These are phyloP conservation scores for Capsicum baccatum DNA, from an alignment of 257 asterid species.

Conservation along the genomic window DNA sequence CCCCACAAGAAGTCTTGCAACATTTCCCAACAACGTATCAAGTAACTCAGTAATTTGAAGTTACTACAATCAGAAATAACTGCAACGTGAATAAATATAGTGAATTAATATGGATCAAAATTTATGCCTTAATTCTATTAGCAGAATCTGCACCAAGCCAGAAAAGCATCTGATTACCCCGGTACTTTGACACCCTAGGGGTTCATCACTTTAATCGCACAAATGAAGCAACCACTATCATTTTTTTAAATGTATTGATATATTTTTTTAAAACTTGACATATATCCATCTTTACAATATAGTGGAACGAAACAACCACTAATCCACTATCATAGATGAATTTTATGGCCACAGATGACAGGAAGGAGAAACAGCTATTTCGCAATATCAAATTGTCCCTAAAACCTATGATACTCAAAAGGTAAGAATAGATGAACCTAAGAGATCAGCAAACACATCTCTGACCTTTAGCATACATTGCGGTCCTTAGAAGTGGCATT, in stretches of 20 bases:
- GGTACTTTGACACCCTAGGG: neutral
- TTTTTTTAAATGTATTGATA: neutral
- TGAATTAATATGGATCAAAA: neutral
- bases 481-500: constrained; percentile 95
- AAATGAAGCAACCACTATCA: neutral
- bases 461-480: constrained; percentile 92
- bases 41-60: neutral
- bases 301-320: neutral
- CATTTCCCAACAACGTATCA: neutral
- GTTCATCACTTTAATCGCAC: neutral
- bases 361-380: neutral
- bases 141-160: constrained; percentile 15
- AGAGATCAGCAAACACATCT: neutral
- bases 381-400: neutral
- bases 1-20: neutral
- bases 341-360: neutral
- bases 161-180: neutral
- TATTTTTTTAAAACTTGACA: neutral
- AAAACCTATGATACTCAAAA: neutral
- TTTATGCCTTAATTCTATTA: neutral
- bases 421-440: neutral
- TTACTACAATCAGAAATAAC: neutral
- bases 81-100: neutral
- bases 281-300: neutral
- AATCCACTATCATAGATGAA: neutral